These are phyloP conservation scores for Schizosaccharomyces pombe DNA, from an alignment of 805 yeast species.

Conservation along the genomic window DNA sequence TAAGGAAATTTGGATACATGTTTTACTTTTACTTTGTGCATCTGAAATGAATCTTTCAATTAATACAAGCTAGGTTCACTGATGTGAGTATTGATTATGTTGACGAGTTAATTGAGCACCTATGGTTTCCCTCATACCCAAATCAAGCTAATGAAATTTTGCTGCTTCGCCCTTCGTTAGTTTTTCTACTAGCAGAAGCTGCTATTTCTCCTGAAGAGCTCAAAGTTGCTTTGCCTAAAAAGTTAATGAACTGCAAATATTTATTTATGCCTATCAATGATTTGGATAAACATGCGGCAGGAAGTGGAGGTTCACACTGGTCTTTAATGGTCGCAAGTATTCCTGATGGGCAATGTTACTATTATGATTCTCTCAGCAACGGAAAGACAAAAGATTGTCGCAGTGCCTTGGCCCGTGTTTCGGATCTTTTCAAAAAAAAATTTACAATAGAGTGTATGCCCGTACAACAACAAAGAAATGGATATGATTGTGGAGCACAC, in stretches of 20 bases:
- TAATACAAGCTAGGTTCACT: neutral
- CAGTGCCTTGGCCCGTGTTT: neutral
- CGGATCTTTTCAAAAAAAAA: neutral
- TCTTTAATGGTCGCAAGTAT: neutral
- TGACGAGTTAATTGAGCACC: neutral
- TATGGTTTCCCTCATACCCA: neutral
- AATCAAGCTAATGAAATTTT: neutral
- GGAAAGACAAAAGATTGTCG: neutral
- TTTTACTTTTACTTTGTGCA: too few relatives aligned
- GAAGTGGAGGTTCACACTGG: constrained; percentile 1
- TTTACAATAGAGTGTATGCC: neutral
- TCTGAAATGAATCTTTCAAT: too few relatives aligned
- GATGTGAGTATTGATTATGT: neutral
- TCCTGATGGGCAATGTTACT: neutral
- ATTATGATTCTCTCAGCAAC: constrained; percentile 1
- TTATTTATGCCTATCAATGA: neutral
- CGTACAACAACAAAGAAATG: neutral
- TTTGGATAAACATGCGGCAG: neutral
- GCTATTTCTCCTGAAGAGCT: neutral
- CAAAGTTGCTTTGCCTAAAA: neutral
- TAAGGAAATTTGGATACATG: too few relatives aligned
- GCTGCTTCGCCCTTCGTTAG: neutral
- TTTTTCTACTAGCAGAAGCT: neutral
- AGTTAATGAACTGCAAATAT: neutral
- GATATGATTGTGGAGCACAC: neutral